Evolutionary conservation across 805 yeast species (phyloP), one percentile per base, ranked within the genome.

Genomic region (Scheffersomyces stipitis): DNA sequence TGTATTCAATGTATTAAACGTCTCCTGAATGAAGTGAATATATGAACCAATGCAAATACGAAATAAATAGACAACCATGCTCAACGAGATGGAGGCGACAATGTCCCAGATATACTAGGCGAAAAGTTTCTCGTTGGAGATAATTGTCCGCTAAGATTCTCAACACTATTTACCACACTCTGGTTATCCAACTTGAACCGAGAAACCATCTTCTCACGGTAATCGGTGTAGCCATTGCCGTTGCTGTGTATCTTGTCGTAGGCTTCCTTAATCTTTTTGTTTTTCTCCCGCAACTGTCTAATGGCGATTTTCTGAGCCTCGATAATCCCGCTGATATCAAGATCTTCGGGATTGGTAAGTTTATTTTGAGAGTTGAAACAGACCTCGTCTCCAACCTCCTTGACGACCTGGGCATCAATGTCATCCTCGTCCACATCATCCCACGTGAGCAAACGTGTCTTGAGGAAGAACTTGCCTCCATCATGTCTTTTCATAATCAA

Each of bases 401-500:
- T 58, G 14, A 53, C 54, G 5, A 67, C 58, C 37, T 60, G 66
- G n/a, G 52, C 53, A 26, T 64, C 71, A 18, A 65, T 58, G 18
- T 63, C 71, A 4, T 54, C 56, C 15, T 67, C 75, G 10, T 73
- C 71, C 16, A 75, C 44, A 45, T 78, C 86, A 35, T 77, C 79
- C 96, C 96, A 88, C 18, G 84, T 83, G 28, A 72, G 74, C 44
- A 90, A 52, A 27, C 71, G 75, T 0, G 91, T 83, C 46, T 75
- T 64, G 36, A 89, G 64, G 27, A 54, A 55, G 54, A 81, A 89
- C 42, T 76, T 70, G 15, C 74, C 73, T 4, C 65, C 64, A 5
- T 55, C 61, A 38, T 73, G 68, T 39, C 74, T 71, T 53, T 85
- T 87, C 95, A 89, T 84, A 22, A 83, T 78, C 28, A 90, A 69